These are phyloP conservation scores for Penicillium sp. DNA, from an alignment of 2,329 filamentous ascomycete species.

Conservation along the genomic window DNA sequence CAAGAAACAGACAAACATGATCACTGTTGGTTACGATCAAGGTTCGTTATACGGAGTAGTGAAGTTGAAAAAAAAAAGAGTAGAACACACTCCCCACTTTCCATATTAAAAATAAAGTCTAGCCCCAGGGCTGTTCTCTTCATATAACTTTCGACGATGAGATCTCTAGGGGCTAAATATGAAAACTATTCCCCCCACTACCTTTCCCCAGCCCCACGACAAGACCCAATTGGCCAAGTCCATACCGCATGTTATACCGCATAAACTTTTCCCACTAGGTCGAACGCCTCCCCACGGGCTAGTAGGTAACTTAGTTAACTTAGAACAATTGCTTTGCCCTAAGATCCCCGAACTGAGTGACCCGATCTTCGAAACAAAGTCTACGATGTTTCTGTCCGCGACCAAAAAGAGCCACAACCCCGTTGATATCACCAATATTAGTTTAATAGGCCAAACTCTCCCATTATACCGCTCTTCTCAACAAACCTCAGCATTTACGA, in stretches of 20 bases:
- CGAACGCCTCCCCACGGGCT: not conserved
- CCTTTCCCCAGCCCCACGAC: not conserved
- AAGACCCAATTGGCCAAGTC: not conserved
- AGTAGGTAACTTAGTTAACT: not conserved
- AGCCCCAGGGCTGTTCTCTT: not conserved
- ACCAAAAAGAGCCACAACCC: not conserved
- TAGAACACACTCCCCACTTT: not conserved
- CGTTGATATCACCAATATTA: not conserved
- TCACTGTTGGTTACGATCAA: not conserved
- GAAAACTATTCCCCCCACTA: not conserved
- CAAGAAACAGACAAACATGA: conserved; percentile 22
- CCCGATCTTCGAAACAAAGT: not conserved
- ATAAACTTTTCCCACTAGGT: not conserved
- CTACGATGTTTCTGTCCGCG: no score
- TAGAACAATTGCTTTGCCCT: not conserved
- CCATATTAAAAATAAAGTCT: not conserved
- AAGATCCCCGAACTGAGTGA: not conserved
- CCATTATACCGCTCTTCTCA: not conserved
- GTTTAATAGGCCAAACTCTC: not conserved
- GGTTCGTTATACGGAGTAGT: not conserved
- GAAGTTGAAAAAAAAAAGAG: not conserved
- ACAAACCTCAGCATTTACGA: not conserved
- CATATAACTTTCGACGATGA: not conserved
- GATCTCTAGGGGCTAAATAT: not conserved
- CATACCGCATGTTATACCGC: conserved; percentile 7